Conservation (phyloP, 169 alveolate genomes). For the Cryptosporidium sp. region DNA sequence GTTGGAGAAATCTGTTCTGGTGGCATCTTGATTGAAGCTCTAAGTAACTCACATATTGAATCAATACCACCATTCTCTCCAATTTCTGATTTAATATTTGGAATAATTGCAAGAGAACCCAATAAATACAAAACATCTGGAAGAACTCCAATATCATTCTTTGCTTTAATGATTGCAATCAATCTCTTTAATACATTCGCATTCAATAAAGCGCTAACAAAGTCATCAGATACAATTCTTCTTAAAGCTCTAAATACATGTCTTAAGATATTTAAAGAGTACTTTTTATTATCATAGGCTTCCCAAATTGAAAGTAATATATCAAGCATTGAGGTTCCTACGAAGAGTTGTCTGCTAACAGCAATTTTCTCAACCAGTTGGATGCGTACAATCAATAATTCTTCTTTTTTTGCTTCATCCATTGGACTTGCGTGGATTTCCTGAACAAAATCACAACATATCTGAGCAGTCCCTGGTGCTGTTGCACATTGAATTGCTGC, state of each 20-base stretch:
- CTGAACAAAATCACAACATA: conserved; percentile 39
- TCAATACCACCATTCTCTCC: conserved; percentile 84
- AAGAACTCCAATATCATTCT: conserved; percentile 81
- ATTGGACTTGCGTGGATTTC: conserved; percentile 25
- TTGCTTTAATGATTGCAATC: conserved; percentile 75
- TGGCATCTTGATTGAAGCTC: conserved; percentile 81
- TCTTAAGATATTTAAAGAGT: conserved; percentile 81
- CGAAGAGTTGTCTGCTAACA: conserved; percentile 84
- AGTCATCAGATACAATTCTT: conserved; percentile 87
- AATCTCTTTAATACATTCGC: conserved; percentile 81
- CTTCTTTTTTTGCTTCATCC: conserved; percentile 10
- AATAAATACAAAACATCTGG: conserved; percentile 88
- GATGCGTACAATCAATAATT: conserved; percentile 5
- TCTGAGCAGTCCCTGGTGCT: conserved; percentile 46
- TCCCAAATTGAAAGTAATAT: conserved; percentile 85
- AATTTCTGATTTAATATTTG: conserved; percentile 84
- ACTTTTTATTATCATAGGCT: conserved; percentile 84
- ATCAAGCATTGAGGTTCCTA: conserved; percentile 82
- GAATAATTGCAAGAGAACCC: conserved; percentile 87
- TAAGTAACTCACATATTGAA: conserved; percentile 79
- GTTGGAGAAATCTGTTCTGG: conserved; percentile 80
- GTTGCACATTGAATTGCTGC: conserved; percentile 75
- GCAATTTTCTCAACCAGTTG: conserved; percentile 86
- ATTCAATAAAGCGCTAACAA: conserved; percentile 83
- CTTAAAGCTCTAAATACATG: conserved; percentile 87